Evolutionary conservation across 2,329 filamentous ascomycete genomes (phyloP).

Genomic region (Penicillium rolfsii): DNA sequence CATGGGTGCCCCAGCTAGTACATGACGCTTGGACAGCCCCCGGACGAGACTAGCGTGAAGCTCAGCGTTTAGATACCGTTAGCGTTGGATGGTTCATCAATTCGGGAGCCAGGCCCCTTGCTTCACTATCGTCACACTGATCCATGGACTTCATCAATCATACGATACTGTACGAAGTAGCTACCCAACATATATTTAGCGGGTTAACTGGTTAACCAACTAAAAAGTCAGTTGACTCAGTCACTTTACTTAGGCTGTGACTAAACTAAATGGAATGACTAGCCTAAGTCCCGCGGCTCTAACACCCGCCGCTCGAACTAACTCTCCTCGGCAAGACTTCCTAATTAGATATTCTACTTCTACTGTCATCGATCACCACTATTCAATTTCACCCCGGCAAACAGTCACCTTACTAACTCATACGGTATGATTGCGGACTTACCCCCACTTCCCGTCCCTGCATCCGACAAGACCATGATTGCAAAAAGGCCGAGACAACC

Average conservation of each 20-base stretch:
- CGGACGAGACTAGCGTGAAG: not conserved
- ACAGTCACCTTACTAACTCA: no score
- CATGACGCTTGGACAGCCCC: constrained; percentile 2
- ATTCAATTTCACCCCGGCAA: not conserved
- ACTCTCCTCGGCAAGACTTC: not conserved
- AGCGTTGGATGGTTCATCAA: constrained; percentile 17
- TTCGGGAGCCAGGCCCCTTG: constrained; percentile 25
- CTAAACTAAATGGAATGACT: not conserved
- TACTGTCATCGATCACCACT: not conserved
- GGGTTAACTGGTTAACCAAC: no score
- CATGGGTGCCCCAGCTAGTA: not conserved
- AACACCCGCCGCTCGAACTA: not conserved
- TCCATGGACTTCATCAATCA: constrained; percentile 18
- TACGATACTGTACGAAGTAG: not conserved
- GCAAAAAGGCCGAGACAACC: constrained; percentile 25
- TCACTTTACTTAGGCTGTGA: not conserved
- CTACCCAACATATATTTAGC: no score
- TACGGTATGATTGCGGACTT: no score
- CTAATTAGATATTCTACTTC: not conserved
- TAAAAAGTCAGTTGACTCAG: not conserved
- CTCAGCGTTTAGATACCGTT: not conserved
- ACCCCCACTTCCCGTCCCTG: not conserved
- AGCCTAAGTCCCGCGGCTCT: not conserved
- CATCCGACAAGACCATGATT: constrained; percentile 17
- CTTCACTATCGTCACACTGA: constrained; percentile 26